These are phyloP conservation scores for Candida smagusa DNA, from an alignment of 1,139 yeast genomes.

Conservation along the genomic window DNA sequence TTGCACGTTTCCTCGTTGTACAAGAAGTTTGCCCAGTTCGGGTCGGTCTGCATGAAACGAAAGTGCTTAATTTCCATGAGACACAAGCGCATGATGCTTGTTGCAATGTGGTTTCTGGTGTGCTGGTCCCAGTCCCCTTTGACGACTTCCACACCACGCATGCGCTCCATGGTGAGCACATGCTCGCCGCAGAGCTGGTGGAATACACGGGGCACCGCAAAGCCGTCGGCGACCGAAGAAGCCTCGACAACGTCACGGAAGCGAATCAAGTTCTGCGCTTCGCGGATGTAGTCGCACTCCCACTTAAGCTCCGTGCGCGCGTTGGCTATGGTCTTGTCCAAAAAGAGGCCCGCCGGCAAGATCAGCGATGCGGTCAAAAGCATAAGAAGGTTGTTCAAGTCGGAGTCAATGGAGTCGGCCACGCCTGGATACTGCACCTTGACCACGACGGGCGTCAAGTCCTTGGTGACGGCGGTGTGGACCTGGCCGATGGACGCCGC, in stretches of 20 bases:
- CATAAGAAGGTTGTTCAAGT: constrained; percentile 77
- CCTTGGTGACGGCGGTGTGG: constrained; percentile 71
- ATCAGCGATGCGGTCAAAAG: constrained; percentile 81
- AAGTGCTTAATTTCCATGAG: constrained; percentile 79
- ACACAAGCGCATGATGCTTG: constrained; percentile 83
- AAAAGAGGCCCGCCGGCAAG: constrained; percentile 86
- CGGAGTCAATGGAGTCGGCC: constrained; percentile 88
- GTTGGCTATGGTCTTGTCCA: constrained; percentile 88
- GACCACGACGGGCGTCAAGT: constrained; percentile 78
- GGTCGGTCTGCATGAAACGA: constrained; percentile 97
- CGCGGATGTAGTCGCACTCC: constrained; percentile 96
- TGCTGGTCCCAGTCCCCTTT: constrained; percentile 76
- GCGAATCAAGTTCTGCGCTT: constrained; percentile 73
- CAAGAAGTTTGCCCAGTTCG: constrained; percentile 97
- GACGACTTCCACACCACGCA: constrained; percentile 81
- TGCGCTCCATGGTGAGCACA: constrained; percentile 84
- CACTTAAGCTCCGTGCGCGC: constrained; percentile 92
- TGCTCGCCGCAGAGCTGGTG: constrained; percentile 76
- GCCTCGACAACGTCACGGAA: constrained; percentile 60
- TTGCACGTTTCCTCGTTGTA: constrained; percentile 64
- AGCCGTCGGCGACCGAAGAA: constrained; percentile 50
- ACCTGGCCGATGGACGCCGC: constrained; percentile 99
- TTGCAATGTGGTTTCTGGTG: constrained; percentile 76
- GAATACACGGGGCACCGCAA: constrained; percentile 78
- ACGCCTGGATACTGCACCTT: constrained; percentile 99